Percentiles rank a stretch among this genome's conserved stretches.
phyloP scores from a whole-genome alignment of 2,329 filamentous ascomycete species.

The Kalmusia sp. region DNA sequence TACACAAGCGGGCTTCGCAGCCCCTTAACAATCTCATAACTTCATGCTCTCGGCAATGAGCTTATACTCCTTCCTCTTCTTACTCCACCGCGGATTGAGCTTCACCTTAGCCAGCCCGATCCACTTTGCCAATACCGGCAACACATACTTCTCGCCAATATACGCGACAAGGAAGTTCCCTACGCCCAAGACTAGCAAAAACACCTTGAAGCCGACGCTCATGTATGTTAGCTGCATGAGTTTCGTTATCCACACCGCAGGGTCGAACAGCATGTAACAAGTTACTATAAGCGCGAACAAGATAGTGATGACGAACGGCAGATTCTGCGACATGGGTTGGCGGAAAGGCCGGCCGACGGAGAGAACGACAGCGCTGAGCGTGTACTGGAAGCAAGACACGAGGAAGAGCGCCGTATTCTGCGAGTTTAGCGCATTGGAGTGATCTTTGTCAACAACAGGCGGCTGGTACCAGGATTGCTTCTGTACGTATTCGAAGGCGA shows the following conservation, averaged over 20 bases:
- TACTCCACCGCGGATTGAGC: conserved; percentile 65
- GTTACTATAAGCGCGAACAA: conserved; percentile 70
- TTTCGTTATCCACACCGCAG: conserved; percentile 70
- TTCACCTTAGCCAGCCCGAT: conserved; percentile 68
- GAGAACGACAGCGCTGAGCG: conserved; percentile 85
- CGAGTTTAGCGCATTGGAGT: conserved; percentile 87
- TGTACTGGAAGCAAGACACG: conserved; percentile 93
- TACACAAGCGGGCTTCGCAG: too few relatives aligned
- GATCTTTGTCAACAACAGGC: conserved; percentile 76
- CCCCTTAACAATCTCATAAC: too few relatives aligned
- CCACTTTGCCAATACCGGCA: conserved; percentile 71
- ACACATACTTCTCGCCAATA: conserved; percentile 73
- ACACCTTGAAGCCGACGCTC: conserved; percentile 73
- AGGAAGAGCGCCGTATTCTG: conserved; percentile 93
- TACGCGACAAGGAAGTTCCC: conserved; percentile 74
- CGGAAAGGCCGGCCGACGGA: conserved; percentile 92
- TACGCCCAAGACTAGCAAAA: conserved; percentile 73
- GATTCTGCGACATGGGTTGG: conserved; percentile 78
- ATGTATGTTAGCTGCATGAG: conserved; percentile 89
- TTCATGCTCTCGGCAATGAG: conserved; percentile 59
- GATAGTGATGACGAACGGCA: conserved; percentile 85
- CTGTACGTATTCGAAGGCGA: conserved; percentile 77
- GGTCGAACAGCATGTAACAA: conserved; percentile 80
- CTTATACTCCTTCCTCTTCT: conserved; percentile 90
- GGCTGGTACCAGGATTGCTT: conserved; percentile 85